A percentile compares a stretch with the other conserved stretches of the same genome.
phyloP scores from a whole-genome alignment of 129 eudicot species.

The Escallonia rubra region DNA sequence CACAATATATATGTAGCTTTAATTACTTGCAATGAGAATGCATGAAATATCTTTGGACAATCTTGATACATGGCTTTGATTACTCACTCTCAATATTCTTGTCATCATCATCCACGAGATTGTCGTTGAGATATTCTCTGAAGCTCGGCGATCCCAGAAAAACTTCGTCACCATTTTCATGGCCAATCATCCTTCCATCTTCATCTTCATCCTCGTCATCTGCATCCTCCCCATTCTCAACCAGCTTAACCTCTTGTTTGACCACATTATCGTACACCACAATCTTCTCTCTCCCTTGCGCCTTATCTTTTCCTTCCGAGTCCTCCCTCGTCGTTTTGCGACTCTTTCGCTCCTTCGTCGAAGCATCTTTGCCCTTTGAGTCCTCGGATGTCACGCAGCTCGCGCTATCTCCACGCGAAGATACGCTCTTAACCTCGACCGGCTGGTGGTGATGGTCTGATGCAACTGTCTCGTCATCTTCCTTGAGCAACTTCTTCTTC shows the following conservation, averaged over 20 bases:
- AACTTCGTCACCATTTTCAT: neutral
- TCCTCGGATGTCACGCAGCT: neutral
- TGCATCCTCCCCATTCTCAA: neutral
- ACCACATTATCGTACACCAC: neutral
- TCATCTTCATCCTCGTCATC: neutral
- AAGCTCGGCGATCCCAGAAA: constrained; percentile 27
- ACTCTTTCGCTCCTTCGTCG: neutral
- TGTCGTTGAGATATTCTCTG: constrained; percentile 16
- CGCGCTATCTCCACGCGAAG: neutral
- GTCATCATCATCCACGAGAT: neutral
- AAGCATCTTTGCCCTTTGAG: neutral
- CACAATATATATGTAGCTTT: neutral
- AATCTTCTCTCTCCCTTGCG: neutral
- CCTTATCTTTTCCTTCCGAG: neutral
- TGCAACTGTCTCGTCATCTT: no score
- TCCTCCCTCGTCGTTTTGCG: no score
- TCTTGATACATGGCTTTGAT: no score
- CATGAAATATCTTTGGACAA: neutral
- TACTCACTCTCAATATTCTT: neutral
- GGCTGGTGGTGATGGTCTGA: no score
- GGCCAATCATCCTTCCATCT: constrained; percentile 13
- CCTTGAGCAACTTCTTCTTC: neutral
- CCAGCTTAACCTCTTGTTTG: no score
- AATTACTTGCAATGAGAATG: no score
- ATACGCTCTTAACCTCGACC: neutral